These are phyloP conservation scores for Tranzscheliella williamsii DNA, from an alignment of 1,284 basidiomycete genomes.

Conservation along the genomic window DNA sequence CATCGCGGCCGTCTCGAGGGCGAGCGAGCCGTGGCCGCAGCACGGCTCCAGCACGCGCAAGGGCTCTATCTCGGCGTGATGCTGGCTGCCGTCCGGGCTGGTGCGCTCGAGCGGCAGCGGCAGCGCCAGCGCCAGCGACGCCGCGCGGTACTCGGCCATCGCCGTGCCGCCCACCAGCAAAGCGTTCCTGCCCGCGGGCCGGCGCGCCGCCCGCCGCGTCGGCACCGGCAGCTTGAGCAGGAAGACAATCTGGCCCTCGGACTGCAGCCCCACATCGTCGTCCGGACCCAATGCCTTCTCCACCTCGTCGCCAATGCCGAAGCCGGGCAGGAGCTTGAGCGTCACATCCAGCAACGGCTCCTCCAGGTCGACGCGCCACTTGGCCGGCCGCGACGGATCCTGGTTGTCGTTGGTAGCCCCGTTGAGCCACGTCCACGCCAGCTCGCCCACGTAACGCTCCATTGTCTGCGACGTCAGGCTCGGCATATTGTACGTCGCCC, in stretches of 20 bases:
- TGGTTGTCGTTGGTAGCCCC: constrained; percentile 8
- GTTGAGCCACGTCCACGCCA: constrained; percentile 39
- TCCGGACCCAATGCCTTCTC: constrained; percentile 18
- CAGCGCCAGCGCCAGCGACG: constrained; percentile 23
- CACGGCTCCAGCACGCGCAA: constrained; percentile 35
- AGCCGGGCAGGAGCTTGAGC: constrained; percentile 39
- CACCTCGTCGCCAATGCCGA: constrained; percentile 37
- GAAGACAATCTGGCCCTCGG: constrained; percentile 25
- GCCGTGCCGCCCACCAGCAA: constrained; percentile 32
- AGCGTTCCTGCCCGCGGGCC: constrained; percentile 25
- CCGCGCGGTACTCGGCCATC: constrained; percentile 37
- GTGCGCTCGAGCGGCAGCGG: constrained; percentile 15
- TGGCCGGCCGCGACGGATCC: background rate
- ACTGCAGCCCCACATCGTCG: constrained; percentile 11
- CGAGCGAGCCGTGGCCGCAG: constrained; percentile 35
- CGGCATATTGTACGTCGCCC: constrained; percentile 53
- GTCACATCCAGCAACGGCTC: constrained; percentile 30
- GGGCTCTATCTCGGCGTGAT: background rate
- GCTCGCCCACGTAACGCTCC: constrained; percentile 41
- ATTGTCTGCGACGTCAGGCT: constrained; percentile 44
- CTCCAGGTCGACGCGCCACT: constrained; percentile 35
- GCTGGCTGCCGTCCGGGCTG: constrained; percentile 5
- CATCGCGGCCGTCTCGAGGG: constrained; percentile 33
- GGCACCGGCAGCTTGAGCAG: constrained; percentile 26
- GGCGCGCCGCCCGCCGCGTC: background rate